Conservation (phyloP, 2,329 filamentous ascomycete genomes). For the Penicillium sp. region DNA sequence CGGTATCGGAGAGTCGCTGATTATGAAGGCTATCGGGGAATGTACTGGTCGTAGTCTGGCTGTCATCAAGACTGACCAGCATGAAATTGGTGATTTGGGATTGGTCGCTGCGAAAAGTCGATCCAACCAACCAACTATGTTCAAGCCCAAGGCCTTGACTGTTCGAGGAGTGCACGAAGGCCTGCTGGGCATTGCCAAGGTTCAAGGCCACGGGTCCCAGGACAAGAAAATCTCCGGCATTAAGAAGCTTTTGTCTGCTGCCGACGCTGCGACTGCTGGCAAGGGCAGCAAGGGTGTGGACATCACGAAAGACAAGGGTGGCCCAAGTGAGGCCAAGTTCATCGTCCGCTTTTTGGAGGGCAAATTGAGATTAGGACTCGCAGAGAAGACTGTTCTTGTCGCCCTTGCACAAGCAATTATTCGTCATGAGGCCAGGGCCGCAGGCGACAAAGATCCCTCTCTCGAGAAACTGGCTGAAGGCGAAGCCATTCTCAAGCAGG, state of each 20-base stretch:
- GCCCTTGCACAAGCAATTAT: slow-evolving; percentile 86
- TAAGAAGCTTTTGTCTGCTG: slow-evolving; percentile 91
- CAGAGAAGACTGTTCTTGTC: slow-evolving; percentile 87
- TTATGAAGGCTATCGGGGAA: slow-evolving; percentile 98
- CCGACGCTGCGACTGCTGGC: slow-evolving; percentile 69
- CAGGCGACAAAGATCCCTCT: slow-evolving; percentile 66
- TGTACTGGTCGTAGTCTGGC: slow-evolving; percentile 82
- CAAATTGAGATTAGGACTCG: slow-evolving; percentile 85
- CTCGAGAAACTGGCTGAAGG: slow-evolving; percentile 77
- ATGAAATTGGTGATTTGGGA: slow-evolving; percentile 92
- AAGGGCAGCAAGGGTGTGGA: slow-evolving; percentile 68
- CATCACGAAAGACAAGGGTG: slow-evolving; percentile 88
- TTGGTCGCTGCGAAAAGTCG: slow-evolving; percentile 93
- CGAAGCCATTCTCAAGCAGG: slow-evolving; percentile 80
- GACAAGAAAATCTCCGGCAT: slow-evolving; percentile 88
- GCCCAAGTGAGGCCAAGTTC: slow-evolving; percentile 91
- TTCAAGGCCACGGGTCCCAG: slow-evolving; percentile 82
- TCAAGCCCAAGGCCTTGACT: slow-evolving; percentile 90
- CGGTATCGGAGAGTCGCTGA: slow-evolving; percentile 95
- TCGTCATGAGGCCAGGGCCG: slow-evolving; percentile 71
- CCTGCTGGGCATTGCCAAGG: slow-evolving; percentile 81
- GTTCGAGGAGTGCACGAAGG: slow-evolving; percentile 83
- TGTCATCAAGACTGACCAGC: slow-evolving; percentile 92
- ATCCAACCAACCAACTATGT: slow-evolving; percentile 95
- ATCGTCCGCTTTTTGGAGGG: slow-evolving; percentile 91